Conservation (phyloP, 169 alveolate genomes). For the Cyclospora cayetanensis region DNA sequence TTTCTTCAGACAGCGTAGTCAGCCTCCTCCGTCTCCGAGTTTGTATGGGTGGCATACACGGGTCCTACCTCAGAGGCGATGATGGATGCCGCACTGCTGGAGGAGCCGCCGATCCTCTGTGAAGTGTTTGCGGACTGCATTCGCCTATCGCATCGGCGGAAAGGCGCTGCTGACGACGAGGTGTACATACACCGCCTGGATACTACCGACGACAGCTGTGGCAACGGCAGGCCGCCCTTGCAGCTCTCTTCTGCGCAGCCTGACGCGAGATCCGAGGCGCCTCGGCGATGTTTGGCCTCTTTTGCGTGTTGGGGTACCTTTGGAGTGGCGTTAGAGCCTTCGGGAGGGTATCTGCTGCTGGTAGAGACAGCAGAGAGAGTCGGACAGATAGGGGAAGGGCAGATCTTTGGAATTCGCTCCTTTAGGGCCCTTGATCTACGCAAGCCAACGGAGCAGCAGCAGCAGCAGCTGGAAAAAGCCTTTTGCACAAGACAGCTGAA, state of each 20-base stretch:
- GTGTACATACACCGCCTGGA: slow-evolving; percentile 21
- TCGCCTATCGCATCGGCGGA: not conserved
- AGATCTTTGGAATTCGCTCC: not conserved
- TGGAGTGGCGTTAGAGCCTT: not conserved
- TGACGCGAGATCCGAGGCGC: not conserved
- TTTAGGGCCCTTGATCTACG: not conserved
- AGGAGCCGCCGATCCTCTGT: not conserved
- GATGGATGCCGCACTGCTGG: slow-evolving; percentile 37
- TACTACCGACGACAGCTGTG: not conserved
- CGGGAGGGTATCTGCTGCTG: slow-evolving; percentile 24
- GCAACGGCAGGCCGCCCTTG: not conserved
- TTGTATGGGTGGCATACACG: too few species aligned
- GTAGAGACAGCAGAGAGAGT: not conserved
- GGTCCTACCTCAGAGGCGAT: too few species aligned
- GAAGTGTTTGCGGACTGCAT: slow-evolving; percentile 3
- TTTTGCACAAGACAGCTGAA: not conserved
- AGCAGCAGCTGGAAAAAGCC: not conserved
- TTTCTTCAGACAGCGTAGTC: too few species aligned
- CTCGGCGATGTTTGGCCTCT: not conserved
- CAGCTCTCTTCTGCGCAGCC: not conserved
- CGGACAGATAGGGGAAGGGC: not conserved
- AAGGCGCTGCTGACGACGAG: not conserved
- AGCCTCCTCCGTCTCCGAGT: too few species aligned
- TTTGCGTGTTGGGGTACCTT: slow-evolving; percentile 13
- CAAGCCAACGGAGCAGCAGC: not conserved